These are phyloP conservation scores for Penstemon davidsonii DNA, from an alignment of 257 asterid species.

Conservation along the genomic window DNA sequence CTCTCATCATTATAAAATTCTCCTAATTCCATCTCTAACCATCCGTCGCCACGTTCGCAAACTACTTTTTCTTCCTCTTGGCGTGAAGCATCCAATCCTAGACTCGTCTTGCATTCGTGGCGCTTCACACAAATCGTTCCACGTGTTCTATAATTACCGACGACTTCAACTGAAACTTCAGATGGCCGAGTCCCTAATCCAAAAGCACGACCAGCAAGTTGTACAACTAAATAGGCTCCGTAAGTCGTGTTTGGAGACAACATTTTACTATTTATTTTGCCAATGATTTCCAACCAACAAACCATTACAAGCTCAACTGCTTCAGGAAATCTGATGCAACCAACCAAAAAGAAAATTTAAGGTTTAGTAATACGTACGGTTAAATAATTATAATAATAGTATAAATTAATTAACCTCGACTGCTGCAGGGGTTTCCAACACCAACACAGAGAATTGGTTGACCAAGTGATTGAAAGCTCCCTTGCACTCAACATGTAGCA, in stretches of 20 bases:
- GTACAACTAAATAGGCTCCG: conserved; percentile 57
- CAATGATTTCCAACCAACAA: conserved; percentile 55
- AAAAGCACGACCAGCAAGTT: conserved; percentile 55
- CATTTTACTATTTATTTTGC: conserved; percentile 41
- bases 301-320: conserved; percentile 41
- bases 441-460: conserved; percentile 59
- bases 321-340: conserved; percentile 27
- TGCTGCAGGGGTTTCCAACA: conserved; percentile 59
- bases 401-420: conserved; percentile 38
- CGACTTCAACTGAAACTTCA: conserved; percentile 48
- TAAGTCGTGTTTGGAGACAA: conserved; percentile 60
- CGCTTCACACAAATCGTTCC: conserved; percentile 27
- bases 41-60: conserved; percentile 50
- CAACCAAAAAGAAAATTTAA: too few relatives aligned
- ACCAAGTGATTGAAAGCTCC: conserved; percentile 64
- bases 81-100: background rate
- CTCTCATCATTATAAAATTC: conserved; percentile 43
- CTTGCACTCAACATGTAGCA: conserved; percentile 71
- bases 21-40: conserved; percentile 71
- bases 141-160: conserved; percentile 32
- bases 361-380: too few relatives aligned
- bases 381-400: too few relatives aligned
- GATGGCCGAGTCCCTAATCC: conserved; percentile 50
- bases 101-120: conserved; percentile 4
- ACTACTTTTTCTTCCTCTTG: background rate